Evolutionary conservation across 2,329 filamentous ascomycete species (phyloP), one percentile per base, ranked within the genome.

Genomic region (Pyrenophora seminiperda): DNA sequence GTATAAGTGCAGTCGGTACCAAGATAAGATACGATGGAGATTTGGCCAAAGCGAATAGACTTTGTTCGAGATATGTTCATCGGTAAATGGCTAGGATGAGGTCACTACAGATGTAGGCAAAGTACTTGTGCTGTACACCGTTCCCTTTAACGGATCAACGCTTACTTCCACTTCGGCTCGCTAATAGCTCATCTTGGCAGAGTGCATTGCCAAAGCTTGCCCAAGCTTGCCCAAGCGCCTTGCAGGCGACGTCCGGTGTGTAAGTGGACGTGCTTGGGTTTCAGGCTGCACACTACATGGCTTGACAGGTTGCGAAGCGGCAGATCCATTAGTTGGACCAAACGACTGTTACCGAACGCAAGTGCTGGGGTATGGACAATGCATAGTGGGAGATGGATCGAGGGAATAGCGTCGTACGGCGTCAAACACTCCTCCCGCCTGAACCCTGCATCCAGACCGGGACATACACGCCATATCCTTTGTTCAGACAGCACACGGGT

Each of bases 391-490:
- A 51, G 55, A 58, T 52, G 58, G 54, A 66, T 73, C 67, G 68
- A 72, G 65, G 67, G 59, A 61, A 53, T 52, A 33, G 45, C 52
- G 70, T 72, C 61, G 49, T 65, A 72, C 65, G 20, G 59, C 62
- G 53, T 69, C 68, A 68, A 72, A 69, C 67, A 61, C 57, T 59
- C 54, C 46, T 61, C 50, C 57, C 59, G 62, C 63, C 14, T 62
- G 51, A 62, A 63, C 63, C 63, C 60, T 72, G 66, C 59, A 61
- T 59, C 32, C 45, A 44, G 19, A 50, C 56, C 47, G 36, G 54
- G 41, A 42, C 38, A 30, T 56, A 39, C 51, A 34, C 39, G 33
- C 47, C 46, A 42, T 38, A 33, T 33, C 50, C 59, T 63, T 62
- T 58, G 48, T 57, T 31, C 36, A 45, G 34, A 19, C 22, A 15